Evolutionary conservation across 768 basidiomycete genomes (phyloP), one percentile per base, ranked within the genome.

Genomic region (Leccinum subgranulosum): DNA sequence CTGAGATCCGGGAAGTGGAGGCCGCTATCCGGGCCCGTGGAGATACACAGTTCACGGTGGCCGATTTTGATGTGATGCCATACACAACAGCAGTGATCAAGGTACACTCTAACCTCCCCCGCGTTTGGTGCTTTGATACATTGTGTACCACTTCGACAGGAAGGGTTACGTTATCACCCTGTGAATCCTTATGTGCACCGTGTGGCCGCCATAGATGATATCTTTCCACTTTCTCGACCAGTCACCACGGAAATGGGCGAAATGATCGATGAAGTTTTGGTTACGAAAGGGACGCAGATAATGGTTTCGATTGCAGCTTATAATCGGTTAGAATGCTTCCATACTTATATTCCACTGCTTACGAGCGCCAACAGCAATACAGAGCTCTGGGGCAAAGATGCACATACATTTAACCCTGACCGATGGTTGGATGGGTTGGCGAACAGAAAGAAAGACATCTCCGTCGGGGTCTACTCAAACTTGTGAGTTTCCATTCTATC

Each of bases 211-310:
- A 66, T 72, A 19, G 85, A 88, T 61, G 81, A 85, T 19, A 51
- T 84, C 28, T 64, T 89, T 19, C 84, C 88, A 0, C 77, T 90
- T 34, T 79, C 82, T 6, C 77, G 70, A 55, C 82, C 84, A 1
- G 76, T 84, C 50, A 72, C 61, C 50, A 79, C 77, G 4, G 71
- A 70, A 25, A 74, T 75, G 1, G 85, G 84, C 5, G 69, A 77
- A 55, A 54, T 71, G 9, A 64, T 81, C 45, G 68, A 62, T 8
- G 73, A 80, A 53, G 52, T 86, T 12, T 75, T 78, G 2, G 71
- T 86, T 21, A 77, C 79, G 1, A 79, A 81, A 58, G 81, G 82
- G 9, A 78, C 76, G 34, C 79, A 6, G 10, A 6, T 43, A 43
- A 5, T 84, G 25, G 63, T 78, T 6, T 85, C 84, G 9, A 78